Evolutionary conservation across 2,329 filamentous ascomycete species (phyloP).

Genomic region (Colletotrichum cordylinicola): DNA sequence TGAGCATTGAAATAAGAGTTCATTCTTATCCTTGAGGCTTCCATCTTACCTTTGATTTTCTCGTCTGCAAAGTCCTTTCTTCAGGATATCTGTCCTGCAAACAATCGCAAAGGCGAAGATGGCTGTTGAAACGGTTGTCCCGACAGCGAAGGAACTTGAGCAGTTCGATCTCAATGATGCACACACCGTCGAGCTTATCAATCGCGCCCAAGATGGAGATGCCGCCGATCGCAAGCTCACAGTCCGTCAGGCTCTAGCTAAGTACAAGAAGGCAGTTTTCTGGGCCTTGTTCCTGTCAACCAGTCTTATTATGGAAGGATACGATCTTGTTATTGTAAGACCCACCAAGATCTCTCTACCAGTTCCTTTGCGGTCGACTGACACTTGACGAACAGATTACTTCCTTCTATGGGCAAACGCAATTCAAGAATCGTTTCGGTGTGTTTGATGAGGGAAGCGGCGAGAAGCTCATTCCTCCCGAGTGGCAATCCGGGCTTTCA

Average conservation of each 20-base stretch:
- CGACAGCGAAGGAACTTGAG: background rate
- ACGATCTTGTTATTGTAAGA: conserved; percentile 49
- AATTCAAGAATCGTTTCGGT: conserved; percentile 35
- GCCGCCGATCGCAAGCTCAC: conserved; percentile 27
- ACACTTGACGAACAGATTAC: conserved; percentile 14
- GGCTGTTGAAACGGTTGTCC: background rate
- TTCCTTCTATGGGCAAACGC: conserved; percentile 37
- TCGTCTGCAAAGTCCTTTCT: background rate
- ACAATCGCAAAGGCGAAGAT: background rate
- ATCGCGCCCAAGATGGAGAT: background rate
- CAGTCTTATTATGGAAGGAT: conserved; percentile 56
- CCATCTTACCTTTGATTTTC: rapidly evolving
- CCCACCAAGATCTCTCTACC: background rate
- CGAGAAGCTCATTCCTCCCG: conserved; percentile 43
- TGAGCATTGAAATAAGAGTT: background rate
- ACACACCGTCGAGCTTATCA: background rate
- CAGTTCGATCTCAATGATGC: background rate
- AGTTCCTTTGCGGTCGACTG: background rate
- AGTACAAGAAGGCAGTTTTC: conserved; percentile 33
- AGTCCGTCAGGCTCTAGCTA: conserved; percentile 27
- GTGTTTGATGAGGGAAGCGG: conserved; percentile 24
- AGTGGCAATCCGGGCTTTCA: conserved; percentile 52
- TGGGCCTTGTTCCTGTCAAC: conserved; percentile 41
- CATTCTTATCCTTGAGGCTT: rapidly evolving
- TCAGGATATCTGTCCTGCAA: rapidly evolving